Evolutionary conservation across 2,329 filamentous ascomycete species (phyloP).

Genomic region (Aureobasidium sp.): DNA sequence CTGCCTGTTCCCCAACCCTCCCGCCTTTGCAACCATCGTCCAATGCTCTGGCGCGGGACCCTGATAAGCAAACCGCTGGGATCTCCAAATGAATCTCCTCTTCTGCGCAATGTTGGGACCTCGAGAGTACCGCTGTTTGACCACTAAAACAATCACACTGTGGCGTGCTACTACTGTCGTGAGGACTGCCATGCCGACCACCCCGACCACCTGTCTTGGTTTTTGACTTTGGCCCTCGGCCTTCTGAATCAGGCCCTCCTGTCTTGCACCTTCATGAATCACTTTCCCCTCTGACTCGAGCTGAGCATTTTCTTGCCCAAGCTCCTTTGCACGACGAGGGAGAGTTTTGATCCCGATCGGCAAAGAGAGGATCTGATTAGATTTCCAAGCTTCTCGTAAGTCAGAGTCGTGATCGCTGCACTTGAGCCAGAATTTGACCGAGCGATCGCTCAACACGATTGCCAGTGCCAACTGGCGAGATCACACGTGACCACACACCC

Average conservation of each 20-base stretch:
- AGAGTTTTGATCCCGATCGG: not conserved
- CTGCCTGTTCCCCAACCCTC: not conserved
- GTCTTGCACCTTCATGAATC: not conserved
- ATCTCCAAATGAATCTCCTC: not conserved
- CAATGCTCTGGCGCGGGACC: not conserved
- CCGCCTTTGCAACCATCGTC: not conserved
- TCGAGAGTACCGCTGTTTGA: not conserved
- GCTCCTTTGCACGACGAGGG: not conserved
- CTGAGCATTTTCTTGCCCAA: not conserved
- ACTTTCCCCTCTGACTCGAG: not conserved
- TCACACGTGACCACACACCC: not conserved
- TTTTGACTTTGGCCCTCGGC: not conserved
- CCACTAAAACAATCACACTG: not conserved
- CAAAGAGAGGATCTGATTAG: constrained; percentile 5
- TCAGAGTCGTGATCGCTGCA: not conserved
- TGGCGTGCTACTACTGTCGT: not conserved
- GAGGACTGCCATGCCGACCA: not conserved
- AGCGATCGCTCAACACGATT: not conserved
- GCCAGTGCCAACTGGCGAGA: not conserved
- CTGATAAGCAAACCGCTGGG: not conserved
- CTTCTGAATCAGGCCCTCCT: constrained; percentile 2
- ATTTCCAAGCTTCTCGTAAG: not conserved
- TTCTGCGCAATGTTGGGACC: not conserved
- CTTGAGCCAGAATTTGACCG: not conserved
- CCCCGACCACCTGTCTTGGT: not conserved